phyloP scores from a whole-genome alignment of 78 protist species.

The Salpingoeca rosetta region DNA sequence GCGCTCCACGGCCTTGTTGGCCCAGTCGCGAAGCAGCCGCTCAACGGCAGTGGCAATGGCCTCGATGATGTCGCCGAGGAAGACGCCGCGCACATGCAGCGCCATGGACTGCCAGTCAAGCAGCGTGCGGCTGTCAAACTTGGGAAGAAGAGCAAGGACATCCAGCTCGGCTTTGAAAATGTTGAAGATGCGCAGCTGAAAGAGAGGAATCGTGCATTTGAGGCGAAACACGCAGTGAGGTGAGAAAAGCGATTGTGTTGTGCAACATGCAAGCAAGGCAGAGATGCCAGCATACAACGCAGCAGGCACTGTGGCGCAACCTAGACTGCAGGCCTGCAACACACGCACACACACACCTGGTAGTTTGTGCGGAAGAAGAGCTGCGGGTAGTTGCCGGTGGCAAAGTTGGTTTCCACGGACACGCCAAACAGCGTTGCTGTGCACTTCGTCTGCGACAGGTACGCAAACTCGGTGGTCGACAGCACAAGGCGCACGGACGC shows the following conservation, averaged over 20 bases:
- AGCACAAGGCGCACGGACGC: background rate
- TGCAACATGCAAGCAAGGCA: no score
- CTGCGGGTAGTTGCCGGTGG: background rate
- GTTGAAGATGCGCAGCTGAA: background rate
- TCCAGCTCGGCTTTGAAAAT: background rate
- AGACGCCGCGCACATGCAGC: background rate
- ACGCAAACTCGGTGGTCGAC: background rate
- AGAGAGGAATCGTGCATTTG: background rate
- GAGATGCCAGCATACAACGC: no score
- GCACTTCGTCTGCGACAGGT: background rate
- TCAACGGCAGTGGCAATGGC: background rate
- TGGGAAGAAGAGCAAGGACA: background rate
- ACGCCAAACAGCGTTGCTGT: background rate
- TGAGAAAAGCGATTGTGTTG: no score
- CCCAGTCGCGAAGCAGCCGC: background rate
- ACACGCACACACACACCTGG: no score
- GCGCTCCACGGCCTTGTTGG: no score
- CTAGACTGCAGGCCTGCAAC: no score
- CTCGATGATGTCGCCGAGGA: no score
- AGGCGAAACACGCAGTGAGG: background rate
- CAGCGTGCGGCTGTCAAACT: background rate
- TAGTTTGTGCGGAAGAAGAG: background rate
- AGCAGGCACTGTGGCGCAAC: no score
- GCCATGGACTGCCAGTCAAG: background rate
- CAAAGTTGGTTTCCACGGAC: background rate